Conservation (phyloP, 1,139 yeast species). For the Magnusiomyces ingens region DNA sequence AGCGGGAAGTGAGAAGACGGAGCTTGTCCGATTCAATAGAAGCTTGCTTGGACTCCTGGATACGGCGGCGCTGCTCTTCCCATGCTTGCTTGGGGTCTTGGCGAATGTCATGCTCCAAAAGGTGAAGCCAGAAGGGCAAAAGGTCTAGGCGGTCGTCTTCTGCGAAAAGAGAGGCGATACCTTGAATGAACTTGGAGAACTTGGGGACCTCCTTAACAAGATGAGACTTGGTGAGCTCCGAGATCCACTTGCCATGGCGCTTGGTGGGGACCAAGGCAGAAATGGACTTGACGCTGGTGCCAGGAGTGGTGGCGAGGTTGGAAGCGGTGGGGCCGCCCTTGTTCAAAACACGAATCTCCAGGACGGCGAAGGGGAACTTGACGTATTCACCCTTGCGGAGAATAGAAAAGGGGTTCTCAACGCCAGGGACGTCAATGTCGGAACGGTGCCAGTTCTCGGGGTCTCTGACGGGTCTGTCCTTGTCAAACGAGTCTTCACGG, state of each 20-base stretch:
- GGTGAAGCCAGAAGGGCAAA: constrained; percentile 92
- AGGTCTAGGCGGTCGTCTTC: constrained; percentile 88
- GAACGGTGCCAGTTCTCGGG: constrained; percentile 87
- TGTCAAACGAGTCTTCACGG: constrained; percentile 85
- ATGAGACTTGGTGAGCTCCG: constrained; percentile 76
- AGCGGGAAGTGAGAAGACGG: constrained; percentile 11
- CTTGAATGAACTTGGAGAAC: constrained; percentile 85
- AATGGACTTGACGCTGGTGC: constrained; percentile 8
- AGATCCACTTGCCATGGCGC: constrained; percentile 68
- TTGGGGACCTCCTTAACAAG: constrained; percentile 87
- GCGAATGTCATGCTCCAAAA: constrained; percentile 73
- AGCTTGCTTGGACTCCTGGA: constrained; percentile 20
- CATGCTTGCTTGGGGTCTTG: constrained; percentile 70
- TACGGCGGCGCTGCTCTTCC: constrained; percentile 39
- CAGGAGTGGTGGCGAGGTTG: constrained; percentile 16
- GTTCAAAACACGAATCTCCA: constrained; percentile 67
- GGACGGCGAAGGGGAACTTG: constrained; percentile 83
- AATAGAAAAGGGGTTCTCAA: constrained; percentile 60
- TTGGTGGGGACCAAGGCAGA: constrained; percentile 13
- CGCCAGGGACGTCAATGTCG: constrained; percentile 70
- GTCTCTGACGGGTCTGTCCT: constrained; percentile 79
- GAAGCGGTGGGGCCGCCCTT: constrained; percentile 10
- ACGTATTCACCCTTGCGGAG: constrained; percentile 81
- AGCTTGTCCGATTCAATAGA: constrained; percentile 19
- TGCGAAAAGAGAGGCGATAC: constrained; percentile 76